These are phyloP conservation scores for Pilasporangium apinafurcum DNA, from an alignment of 352 stramenopile species.

Conservation along the genomic window DNA sequence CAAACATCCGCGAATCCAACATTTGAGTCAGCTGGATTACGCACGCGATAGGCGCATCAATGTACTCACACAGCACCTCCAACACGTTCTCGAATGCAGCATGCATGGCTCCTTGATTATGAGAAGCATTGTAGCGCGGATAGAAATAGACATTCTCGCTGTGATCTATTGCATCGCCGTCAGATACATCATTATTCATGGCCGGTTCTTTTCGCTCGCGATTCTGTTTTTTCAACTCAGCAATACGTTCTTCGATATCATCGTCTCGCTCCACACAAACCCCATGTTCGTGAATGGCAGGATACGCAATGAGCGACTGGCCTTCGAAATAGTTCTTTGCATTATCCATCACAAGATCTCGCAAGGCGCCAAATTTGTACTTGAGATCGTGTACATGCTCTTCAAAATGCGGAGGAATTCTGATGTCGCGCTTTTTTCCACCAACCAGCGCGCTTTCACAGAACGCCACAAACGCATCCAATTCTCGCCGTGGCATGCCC, in stretches of 20 bases:
- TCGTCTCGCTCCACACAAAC: constrained; percentile 37
- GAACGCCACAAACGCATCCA: constrained; percentile 47
- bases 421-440: constrained; percentile 14
- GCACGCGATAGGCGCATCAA: constrained; percentile 37
- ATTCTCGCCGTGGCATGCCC: constrained; percentile 27
- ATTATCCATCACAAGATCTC: constrained; percentile 1
- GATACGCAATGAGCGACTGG: constrained; percentile 38
- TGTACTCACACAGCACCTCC: constrained; percentile 57
- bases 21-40: constrained; percentile 21
- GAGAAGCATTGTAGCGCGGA: constrained; percentile 17
- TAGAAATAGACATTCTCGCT: constrained; percentile 45
- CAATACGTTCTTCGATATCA: constrained; percentile 47
- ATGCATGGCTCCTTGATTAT: constrained; percentile 23
- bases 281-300: constrained; percentile 41
- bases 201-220: not conserved
- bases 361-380: constrained; percentile 8
- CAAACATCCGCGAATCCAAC: constrained; percentile 26
- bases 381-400: constrained; percentile 37
- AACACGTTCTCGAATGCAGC: constrained; percentile 51
- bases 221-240: constrained; percentile 17
- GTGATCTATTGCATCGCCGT: not conserved
- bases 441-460: constrained; percentile 34
- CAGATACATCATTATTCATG: not conserved
- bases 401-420: constrained; percentile 31
- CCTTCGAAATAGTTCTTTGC: constrained; percentile 8